Conservation (phyloP, 768 basidiomycete species). For the Sarcomyxa edulis region DNA sequence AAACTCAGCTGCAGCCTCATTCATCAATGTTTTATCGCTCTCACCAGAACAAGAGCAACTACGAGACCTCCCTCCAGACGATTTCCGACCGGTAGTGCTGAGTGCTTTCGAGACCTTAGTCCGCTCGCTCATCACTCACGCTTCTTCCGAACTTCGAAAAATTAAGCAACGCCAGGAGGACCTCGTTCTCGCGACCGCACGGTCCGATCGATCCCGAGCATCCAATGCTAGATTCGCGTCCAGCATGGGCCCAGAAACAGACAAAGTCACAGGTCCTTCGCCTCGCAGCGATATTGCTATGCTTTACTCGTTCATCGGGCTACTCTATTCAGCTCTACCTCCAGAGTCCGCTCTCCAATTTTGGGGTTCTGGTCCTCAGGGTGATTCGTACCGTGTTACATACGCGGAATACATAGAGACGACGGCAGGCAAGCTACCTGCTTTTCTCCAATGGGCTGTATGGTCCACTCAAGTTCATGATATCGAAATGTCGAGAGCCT, state of each 20-base stretch:
- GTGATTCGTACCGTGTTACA: slow-evolving; percentile 32
- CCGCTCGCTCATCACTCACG: slow-evolving; percentile 66
- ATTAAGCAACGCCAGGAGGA: slow-evolving; percentile 92
- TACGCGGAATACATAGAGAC: slow-evolving; percentile 60
- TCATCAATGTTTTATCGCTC: slow-evolving; percentile 25
- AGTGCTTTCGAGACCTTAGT: slow-evolving; percentile 67
- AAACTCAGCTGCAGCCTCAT: slow-evolving; percentile 27
- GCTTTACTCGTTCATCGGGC: slow-evolving; percentile 77
- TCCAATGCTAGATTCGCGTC: slow-evolving; percentile 42
- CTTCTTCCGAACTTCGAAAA: slow-evolving; percentile 76
- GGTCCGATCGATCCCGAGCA: slow-evolving; percentile 55
- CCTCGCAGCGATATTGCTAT: slow-evolving; percentile 83
- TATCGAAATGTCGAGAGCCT: slow-evolving; percentile 64
- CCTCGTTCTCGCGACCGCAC: slow-evolving; percentile 58
- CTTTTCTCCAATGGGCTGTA: slow-evolving; percentile 87
- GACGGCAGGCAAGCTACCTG: slow-evolving; percentile 57
- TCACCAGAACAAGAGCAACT: slow-evolving; percentile 38
- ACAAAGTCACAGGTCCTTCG: slow-evolving; percentile 27
- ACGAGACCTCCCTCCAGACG: slow-evolving; percentile 38
- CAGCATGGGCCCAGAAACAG: slow-evolving; percentile 33
- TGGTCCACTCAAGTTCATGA: slow-evolving; percentile 80
- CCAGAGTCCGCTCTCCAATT: slow-evolving; percentile 78
- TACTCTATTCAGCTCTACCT: slow-evolving; percentile 71
- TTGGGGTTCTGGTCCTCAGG: slow-evolving; percentile 64
- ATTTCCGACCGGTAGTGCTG: slow-evolving; percentile 53